Evolutionary conservation across 2,329 filamentous ascomycete species (phyloP), one percentile per base, ranked within the genome.

Genomic region (Cyphellophora attinorum): DNA sequence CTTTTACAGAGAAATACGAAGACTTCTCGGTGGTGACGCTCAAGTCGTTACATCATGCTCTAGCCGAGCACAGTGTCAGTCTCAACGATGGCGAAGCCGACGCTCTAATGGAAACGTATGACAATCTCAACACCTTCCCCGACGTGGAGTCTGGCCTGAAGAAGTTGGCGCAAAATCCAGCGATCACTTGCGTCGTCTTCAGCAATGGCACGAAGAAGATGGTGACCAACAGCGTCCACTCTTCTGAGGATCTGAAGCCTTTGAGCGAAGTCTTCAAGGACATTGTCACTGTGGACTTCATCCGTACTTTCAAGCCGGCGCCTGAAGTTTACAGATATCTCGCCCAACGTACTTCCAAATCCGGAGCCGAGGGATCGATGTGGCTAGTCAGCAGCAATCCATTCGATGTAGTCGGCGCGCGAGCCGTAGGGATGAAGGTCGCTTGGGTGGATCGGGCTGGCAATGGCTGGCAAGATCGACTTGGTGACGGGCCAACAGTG

Each of bases 311-410:
- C 57, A 86, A 88, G 54, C 81, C 82, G 0, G 65, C 73, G 25
- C 69, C 64, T 2, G 68, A 65, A 33, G 66, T 70, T 2, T 86
- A 86, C 49, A 43, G 61, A n/a, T 64, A 80, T 51, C 58, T 84
- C 15, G 64, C 71, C 1, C 45, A 64, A 42, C 60, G 61, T 21
- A 62, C 67, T 2, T 68, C 68, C 3, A 70, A 68, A 46, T 46
- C 58, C 6, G 58, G 55, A 1, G 48, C 64, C 12, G 60, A 65
- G 43, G 58, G 52, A 1, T 60, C 69, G 16, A 64, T 85, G 11
- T 85, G 80, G 78, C 56, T 86, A 5, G 67, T 88, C 5, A 81
- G 71, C 45, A 72, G 74, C 2, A 86, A 86, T 51, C 76, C 81
- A 2, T 86, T 86, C 51, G 81, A 86, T 52, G 61, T 81, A 11